These are phyloP conservation scores for Malassezia dermatis DNA, from an alignment of 1,284 basidiomycete species.

Conservation along the genomic window DNA sequence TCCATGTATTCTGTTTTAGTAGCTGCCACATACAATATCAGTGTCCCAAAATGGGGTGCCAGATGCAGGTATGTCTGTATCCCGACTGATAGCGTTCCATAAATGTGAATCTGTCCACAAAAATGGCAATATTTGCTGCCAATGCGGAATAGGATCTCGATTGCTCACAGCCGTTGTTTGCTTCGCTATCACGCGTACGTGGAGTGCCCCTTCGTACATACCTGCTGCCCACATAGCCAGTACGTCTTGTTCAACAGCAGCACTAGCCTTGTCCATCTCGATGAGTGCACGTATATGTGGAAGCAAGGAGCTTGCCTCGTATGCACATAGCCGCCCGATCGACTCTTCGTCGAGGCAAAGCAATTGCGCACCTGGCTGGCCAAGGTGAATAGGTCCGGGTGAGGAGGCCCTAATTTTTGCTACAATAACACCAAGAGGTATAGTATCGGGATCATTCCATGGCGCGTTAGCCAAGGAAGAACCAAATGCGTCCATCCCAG, in stretches of 20 bases:
- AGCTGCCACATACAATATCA: background rate
- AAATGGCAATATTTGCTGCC: constrained; percentile 1
- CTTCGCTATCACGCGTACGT: background rate
- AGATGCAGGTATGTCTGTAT: background rate
- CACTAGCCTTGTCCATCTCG: background rate
- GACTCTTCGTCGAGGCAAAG: background rate
- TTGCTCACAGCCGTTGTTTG: background rate
- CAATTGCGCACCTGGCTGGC: background rate
- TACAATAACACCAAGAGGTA: constrained; percentile 2
- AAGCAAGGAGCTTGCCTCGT: background rate
- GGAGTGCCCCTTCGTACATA: constrained; percentile 5
- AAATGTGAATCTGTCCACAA: background rate
- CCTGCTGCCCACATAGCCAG: constrained; percentile 10
- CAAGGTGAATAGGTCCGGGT: background rate
- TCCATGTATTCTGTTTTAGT: constrained; percentile 4
- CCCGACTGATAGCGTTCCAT: constrained; percentile 11
- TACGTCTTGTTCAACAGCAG: constrained; percentile 10
- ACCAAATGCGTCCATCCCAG: background rate
- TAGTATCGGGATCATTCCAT: background rate
- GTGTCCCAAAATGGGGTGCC: background rate
- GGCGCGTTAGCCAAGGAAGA: background rate
- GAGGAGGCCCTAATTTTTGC: background rate
- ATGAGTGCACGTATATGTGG: background rate
- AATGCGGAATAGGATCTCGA: background rate
- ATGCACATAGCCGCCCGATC: background rate